Evolutionary conservation across 768 basidiomycete genomes (phyloP).

Genomic region (Phlegmacium glaucopus): DNA sequence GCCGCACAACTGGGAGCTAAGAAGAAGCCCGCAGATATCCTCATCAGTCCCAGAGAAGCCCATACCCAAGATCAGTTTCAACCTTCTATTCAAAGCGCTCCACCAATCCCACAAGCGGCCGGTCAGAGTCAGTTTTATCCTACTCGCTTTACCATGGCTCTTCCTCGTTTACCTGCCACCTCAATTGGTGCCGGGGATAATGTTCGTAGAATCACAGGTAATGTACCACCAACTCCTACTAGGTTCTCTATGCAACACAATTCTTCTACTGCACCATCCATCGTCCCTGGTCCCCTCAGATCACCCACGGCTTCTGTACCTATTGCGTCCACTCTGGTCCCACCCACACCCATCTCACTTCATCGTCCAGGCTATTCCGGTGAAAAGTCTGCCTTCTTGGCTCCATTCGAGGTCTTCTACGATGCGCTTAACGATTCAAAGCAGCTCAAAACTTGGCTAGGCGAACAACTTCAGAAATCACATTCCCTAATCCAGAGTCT

Average conservation of each 20-base stretch:
- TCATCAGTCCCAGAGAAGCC: constrained; percentile 68
- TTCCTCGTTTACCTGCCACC: constrained; percentile 57
- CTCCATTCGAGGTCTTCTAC: constrained; percentile 82
- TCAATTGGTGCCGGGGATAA: constrained; percentile 41
- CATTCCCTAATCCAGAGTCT: constrained; percentile 49
- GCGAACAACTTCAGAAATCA: constrained; percentile 68
- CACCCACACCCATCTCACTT: constrained; percentile 66
- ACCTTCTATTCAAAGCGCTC: constrained; percentile 75
- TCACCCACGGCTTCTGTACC: constrained; percentile 57
- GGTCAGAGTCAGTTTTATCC: constrained; percentile 36
- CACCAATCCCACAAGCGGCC: constrained; percentile 53
- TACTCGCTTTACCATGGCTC: constrained; percentile 43
- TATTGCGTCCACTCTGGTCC: constrained; percentile 63
- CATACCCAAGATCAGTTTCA: constrained; percentile 52
- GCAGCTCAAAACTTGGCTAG: constrained; percentile 74
- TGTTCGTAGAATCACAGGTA: constrained; percentile 47
- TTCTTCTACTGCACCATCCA: neutral
- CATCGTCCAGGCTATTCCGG: constrained; percentile 57
- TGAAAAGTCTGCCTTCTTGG: constrained; percentile 74
- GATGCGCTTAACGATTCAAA: constrained; percentile 80
- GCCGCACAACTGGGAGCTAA: constrained; percentile 62
- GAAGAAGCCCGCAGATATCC: constrained; percentile 76
- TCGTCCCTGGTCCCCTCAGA: constrained; percentile 39
- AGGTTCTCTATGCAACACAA: constrained; percentile 42
- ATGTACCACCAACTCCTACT: constrained; percentile 73